Conservation (phyloP, 176 grass and related monocot genomes). For the Rhipidocladum racemiflorum region DNA sequence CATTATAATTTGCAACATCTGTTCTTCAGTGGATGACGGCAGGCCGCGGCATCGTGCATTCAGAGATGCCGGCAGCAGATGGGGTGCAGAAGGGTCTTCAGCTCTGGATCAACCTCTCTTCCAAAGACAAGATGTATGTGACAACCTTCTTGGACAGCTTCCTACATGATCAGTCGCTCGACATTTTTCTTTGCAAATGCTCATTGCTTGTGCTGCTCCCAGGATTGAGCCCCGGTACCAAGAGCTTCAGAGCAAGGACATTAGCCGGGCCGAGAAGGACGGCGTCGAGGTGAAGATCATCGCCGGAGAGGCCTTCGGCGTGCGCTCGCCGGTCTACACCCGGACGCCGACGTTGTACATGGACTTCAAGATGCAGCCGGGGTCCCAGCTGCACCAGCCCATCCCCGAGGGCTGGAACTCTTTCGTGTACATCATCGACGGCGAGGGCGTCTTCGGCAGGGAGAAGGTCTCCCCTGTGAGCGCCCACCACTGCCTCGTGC, state of each 20-base stretch:
- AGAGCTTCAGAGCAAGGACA: constrained; percentile 79
- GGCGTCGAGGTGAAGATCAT: constrained; percentile 76
- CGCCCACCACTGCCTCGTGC: constrained; percentile 65
- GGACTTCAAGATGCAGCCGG: constrained; percentile 70
- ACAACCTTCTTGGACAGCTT: not conserved
- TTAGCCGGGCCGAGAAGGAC: constrained; percentile 50
- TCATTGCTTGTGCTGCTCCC: not conserved
- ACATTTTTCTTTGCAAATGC: not conserved
- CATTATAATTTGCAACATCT: not conserved
- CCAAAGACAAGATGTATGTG: constrained; percentile 71
- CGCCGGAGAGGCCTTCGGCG: constrained; percentile 76
- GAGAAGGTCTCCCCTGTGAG: not conserved
- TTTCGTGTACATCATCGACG: constrained; percentile 73
- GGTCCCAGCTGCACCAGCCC: constrained; percentile 52
- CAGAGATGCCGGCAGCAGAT: constrained; percentile 62
- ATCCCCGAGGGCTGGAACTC: constrained; percentile 72
- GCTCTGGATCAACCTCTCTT: constrained; percentile 85
- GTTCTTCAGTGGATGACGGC: constrained; percentile 82
- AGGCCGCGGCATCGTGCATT: constrained; percentile 75
- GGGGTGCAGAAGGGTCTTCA: constrained; percentile 72
- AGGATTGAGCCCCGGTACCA: constrained; percentile 92
- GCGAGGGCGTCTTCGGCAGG: constrained; percentile 66
- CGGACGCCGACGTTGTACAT: constrained; percentile 76
- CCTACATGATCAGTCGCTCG: not conserved
- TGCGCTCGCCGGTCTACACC: constrained; percentile 77